Evolutionary conservation across 306 rosid genomes (phyloP).

Genomic region (Hippophae gyantsensis): DNA sequence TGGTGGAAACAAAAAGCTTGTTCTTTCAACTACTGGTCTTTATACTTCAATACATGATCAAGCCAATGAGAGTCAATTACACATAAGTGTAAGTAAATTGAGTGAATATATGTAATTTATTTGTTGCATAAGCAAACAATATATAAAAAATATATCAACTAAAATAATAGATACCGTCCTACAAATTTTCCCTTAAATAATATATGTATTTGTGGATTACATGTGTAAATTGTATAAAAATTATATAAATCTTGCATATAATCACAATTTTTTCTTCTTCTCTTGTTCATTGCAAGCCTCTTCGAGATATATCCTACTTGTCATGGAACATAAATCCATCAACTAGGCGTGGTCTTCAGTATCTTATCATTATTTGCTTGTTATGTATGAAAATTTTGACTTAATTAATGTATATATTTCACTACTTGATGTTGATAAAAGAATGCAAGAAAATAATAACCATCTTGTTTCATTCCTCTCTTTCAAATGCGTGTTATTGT

Average conservation of each 20-base stretch:
- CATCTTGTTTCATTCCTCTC: too few relatives aligned
- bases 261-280: neutral
- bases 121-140: neutral
- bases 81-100: neutral
- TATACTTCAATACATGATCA: constrained; percentile 51
- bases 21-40: constrained; percentile 77
- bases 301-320: constrained; percentile 76
- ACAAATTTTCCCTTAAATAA: too few relatives aligned
- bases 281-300: constrained; percentile 56
- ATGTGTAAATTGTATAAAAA: neutral
- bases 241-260: neutral
- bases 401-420: too few relatives aligned
- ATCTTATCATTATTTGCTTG: constrained; percentile 4
- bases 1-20: constrained; percentile 57
- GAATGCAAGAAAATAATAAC: too few relatives aligned
- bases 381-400: neutral
- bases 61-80: constrained; percentile 51
- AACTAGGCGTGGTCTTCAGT: constrained; percentile 13
- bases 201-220: too few relatives aligned
- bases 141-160: neutral
- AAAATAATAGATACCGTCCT: neutral
- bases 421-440: too few relatives aligned
- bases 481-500: too few relatives aligned
- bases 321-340: constrained; percentile 67
- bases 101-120: constrained; percentile 1